phyloP scores from a whole-genome alignment of 2,329 filamentous ascomycete genomes.

The Basipetospora chlamydospora region DNA sequence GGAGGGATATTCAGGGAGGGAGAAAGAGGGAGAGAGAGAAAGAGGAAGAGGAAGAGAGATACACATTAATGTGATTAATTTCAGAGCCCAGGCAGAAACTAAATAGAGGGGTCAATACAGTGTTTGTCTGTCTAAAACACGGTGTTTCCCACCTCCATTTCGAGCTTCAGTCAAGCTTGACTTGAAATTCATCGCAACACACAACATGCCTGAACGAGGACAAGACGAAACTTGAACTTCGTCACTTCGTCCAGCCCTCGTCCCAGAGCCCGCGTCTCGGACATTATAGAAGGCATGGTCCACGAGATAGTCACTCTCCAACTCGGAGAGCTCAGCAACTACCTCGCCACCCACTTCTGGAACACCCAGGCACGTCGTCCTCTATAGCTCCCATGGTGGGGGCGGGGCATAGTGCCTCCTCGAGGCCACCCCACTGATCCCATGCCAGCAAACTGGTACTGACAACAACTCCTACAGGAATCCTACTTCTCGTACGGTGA shows the following conservation, averaged over 20 bases:
- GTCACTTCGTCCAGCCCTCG: background rate
- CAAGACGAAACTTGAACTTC: background rate
- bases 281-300: conserved; percentile 54
- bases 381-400: background rate
- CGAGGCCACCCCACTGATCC: background rate
- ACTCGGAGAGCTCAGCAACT: conserved; percentile 85
- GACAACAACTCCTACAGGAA: too few species aligned
- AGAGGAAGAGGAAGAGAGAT: background rate
- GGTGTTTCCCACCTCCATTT: too few species aligned
- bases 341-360: conserved; percentile 93
- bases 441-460: too few species aligned
- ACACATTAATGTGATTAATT: too few species aligned
- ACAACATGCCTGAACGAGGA: too few species aligned
- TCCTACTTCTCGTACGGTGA: conserved; percentile 87
- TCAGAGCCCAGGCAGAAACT: too few species aligned
- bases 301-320: conserved; percentile 91
- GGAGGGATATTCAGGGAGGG: background rate
- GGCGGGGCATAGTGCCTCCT: background rate
- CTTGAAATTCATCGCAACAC: too few species aligned
- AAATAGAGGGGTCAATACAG: too few species aligned
- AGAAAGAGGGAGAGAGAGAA: background rate
- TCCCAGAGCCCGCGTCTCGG: too few species aligned
- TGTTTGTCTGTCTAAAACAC: too few species aligned
- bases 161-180: too few species aligned
- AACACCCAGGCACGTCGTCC: conserved; percentile 75